Conservation (phyloP, 495 filamentous ascomycete species). For the Evernia prunastri region DNA sequence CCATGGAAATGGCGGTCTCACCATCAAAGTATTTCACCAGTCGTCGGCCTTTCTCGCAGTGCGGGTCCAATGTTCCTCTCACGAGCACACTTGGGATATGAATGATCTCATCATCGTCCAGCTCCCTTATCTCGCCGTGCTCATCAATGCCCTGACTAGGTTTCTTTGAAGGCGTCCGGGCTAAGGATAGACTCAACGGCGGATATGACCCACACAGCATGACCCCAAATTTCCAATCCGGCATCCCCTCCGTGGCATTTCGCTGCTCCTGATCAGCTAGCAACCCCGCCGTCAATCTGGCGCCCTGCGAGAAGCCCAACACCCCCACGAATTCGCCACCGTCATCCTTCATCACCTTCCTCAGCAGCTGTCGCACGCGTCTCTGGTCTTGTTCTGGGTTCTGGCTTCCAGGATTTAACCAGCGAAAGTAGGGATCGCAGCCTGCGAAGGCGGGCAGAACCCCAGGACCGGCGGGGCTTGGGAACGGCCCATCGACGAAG, state of each 20-base stretch:
- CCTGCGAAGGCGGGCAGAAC: slow-evolving; percentile 34
- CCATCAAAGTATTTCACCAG: slow-evolving; percentile 28
- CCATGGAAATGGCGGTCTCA: slow-evolving; percentile 20
- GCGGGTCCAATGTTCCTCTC: slow-evolving; percentile 30
- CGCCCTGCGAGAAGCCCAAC: slow-evolving; percentile 33
- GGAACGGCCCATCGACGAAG: slow-evolving; percentile 32
- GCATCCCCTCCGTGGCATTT: slow-evolving; percentile 11
- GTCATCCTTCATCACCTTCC: slow-evolving; percentile 13
- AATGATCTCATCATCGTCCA: slow-evolving; percentile 22
- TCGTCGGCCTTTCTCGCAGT: slow-evolving; percentile 24
- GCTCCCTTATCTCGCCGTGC: slow-evolving; percentile 18
- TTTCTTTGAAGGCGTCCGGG: slow-evolving; percentile 6
- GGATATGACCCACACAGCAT: slow-evolving; percentile 24
- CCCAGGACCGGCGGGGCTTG: slow-evolving; percentile 30
- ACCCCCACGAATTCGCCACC: slow-evolving; percentile 28
- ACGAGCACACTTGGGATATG: slow-evolving; percentile 30
- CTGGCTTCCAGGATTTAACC: slow-evolving; percentile 20
- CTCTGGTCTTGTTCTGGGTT: slow-evolving; percentile 12
- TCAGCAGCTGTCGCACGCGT: slow-evolving; percentile 7
- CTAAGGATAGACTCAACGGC: slow-evolving; percentile 16
- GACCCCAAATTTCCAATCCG: slow-evolving; percentile 23
- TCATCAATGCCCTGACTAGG: slow-evolving; percentile 14
- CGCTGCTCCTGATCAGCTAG: slow-evolving; percentile 23
- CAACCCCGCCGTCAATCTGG: slow-evolving; percentile 28
- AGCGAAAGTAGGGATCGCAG: slow-evolving; percentile 30